Conservation (phyloP, 2,329 filamentous ascomycete species). For the Aciculosporium take region DNA sequence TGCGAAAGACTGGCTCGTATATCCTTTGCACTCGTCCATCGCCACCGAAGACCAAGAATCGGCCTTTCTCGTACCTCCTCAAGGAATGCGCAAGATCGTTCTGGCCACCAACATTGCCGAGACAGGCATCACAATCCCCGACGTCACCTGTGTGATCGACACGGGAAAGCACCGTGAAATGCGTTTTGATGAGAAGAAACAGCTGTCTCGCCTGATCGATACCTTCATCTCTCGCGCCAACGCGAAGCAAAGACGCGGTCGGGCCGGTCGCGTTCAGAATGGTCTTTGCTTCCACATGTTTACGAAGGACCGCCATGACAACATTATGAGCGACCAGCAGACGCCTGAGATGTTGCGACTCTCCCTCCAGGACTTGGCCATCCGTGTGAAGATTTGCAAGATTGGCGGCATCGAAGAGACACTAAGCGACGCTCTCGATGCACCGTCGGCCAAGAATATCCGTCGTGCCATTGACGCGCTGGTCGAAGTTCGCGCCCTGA, state of each 20-base stretch:
- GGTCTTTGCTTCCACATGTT: slow-evolving; percentile 94
- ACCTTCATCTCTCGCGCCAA: slow-evolving; percentile 93
- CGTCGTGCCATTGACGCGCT: slow-evolving; percentile 83
- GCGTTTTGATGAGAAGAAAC: slow-evolving; percentile 86
- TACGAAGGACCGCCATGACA: slow-evolving; percentile 77
- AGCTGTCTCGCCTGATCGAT: slow-evolving; percentile 80
- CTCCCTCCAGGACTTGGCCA: slow-evolving; percentile 85
- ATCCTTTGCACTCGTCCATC: slow-evolving; percentile 86
- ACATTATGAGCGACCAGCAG: slow-evolving; percentile 76
- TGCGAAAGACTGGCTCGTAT: slow-evolving; percentile 64
- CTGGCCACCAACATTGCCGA: slow-evolving; percentile 97
- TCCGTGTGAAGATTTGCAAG: slow-evolving; percentile 95
- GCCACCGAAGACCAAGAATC: slow-evolving; percentile 93
- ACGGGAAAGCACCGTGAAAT: slow-evolving; percentile 96
- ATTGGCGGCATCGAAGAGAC: slow-evolving; percentile 88
- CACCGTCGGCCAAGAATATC: slow-evolving; percentile 84
- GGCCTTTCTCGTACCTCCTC: slow-evolving; percentile 74
- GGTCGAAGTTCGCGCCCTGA: slow-evolving; percentile 83
- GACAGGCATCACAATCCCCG: slow-evolving; percentile 95
- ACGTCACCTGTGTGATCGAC: slow-evolving; percentile 93
- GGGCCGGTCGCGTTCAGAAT: slow-evolving; percentile 89
- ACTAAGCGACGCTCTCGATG: slow-evolving; percentile 73
- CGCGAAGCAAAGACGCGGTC: slow-evolving; percentile 83
- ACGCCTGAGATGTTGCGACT: slow-evolving; percentile 92
- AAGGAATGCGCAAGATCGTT: slow-evolving; percentile 78